Evolutionary conservation across 2,329 filamentous ascomycete genomes (phyloP), one percentile per base, ranked within the genome.

Genomic region (Bipolaris bicolor): DNA sequence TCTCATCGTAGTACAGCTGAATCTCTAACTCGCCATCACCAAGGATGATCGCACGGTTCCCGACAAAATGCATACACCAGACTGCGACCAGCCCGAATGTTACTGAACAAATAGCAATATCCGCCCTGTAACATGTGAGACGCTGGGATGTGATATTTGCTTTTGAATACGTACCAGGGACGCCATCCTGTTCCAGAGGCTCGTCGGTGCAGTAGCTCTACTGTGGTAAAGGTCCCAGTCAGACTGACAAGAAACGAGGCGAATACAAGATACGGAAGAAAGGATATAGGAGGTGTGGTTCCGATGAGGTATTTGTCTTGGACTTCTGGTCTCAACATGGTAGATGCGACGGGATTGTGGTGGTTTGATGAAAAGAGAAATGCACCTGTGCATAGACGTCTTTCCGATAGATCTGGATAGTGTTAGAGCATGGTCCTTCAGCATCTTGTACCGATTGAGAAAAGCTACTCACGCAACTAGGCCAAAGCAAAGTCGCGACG

Each of bases 181-280:
- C 71, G 63, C 71, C 70, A 74, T 40, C 71, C 71, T 43, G 58
- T 58, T 52, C 84, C 84, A 2, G 89, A 87, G 1, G 89, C 92
- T 64, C 90, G 83, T 57, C 90, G 82, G 71, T 95, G 90, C 49
- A 96, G 86, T 57, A 96, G 79, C 75, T 96, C 92, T 31, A 96
- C 81, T 0, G 92, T 93, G 3, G 91, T 91, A 49, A 86, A 83
- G 47, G 90, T 88, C 60, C 92, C 92, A 62, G 90, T 80, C 61
- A 90, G 86, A 70, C 91, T 95, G 63, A 88, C 82, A 41, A 89
- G 77, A 66, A 85, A 89, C 1, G 87, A 89, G 20, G 69, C 64
- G n/a, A 74, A 66, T 16, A 75, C 70, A 83, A 90, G 47, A 29
- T 69, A 71, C 4, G 70, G 66, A 1, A 74, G 65, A 52, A 80